Evolutionary conservation across 257 asterid species (phyloP).

Genomic region (Jacaranda mimosifolia): DNA sequence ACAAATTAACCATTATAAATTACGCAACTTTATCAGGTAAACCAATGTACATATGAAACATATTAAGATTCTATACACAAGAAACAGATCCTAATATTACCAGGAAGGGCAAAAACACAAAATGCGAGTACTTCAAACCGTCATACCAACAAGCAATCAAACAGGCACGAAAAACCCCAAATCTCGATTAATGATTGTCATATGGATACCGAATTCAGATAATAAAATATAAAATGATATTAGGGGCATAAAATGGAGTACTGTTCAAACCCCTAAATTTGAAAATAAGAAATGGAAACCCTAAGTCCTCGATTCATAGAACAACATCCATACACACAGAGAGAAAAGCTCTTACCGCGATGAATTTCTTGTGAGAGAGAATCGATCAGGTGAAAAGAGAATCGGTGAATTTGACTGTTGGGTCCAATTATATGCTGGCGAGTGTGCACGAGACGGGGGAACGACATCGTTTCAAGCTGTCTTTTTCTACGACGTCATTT

Average conservation of each 20-base stretch:
- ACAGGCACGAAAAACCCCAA: conserved; percentile 14
- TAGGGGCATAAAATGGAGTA: neutral
- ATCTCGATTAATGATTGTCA: neutral
- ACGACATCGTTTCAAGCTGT: neutral
- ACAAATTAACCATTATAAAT: neutral
- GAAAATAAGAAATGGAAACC: conserved; percentile 2
- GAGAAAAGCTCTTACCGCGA: conserved; percentile 9
- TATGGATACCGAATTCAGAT: neutral
- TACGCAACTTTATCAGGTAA: neutral
- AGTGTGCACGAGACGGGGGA: neutral
- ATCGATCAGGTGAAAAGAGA: neutral
- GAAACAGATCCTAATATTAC: conserved; percentile 14
- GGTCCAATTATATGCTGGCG: neutral
- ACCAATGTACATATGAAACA: neutral
- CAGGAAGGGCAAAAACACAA: neutral
- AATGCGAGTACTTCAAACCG: neutral
- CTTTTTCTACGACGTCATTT: too few species aligned
- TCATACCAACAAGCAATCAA: neutral
- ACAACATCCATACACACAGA: neutral
- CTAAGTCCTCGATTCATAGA: neutral
- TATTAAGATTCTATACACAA: neutral
- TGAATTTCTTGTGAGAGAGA: conserved; percentile 8
- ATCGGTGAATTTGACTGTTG: neutral
- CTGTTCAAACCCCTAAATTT: conserved; percentile 1
- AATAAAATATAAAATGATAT: neutral